Evolutionary conservation across 768 basidiomycete genomes (phyloP), one percentile per base, ranked within the genome.

Genomic region (Tephrocybe sp.): DNA sequence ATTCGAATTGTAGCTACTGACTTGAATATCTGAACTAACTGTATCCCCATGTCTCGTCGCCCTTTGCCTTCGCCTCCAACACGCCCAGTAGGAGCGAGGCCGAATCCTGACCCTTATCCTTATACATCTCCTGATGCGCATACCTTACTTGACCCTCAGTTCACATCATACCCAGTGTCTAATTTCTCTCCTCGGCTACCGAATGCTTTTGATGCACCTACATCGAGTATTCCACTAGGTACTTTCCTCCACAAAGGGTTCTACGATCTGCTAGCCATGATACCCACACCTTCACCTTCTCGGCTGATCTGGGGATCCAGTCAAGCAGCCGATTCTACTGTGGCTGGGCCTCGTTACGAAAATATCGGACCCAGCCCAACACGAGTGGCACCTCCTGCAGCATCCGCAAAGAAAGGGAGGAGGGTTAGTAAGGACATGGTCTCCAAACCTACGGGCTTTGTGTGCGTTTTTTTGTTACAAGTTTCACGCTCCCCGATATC

Each of bases 371-470:
- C 69, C 40, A 59, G 57, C 34, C 56, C 58, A 64, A 64, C 53
- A 45, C 68, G 55, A 59, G 61, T 51, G 57, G 64, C 58, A 65
- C 67, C 62, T 52, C 70, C 62, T 54, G 64, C 65, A 22, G 60
- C 62, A 47, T 65, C 64, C 45, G 66, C 74, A 38, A 77, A 76
- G 64, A 86, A 83, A 69, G 76, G 74, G 35, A 80, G 81, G 57
- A 74, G 82, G 58, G 82, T 93, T 61, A 89, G 81, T 71, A 93
- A 93, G 67, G 89, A 92, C 60, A 92, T 92, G 87, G 85, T 95
- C 4, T 90, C 89, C 13, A 80, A 72, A 50, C 92, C 92, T 5
- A 88, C 78, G 17, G 85, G 83, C 57, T 93, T 93, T 65, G 77
- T 89, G 91, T 95, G 75, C 68, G 89, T 82, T 44, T 58, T 51